Percentiles rank a stretch among this genome's conserved stretches.
Evolutionary conservation across 1,139 yeast genomes (phyloP).

Genomic region (Debaryomyces coudertii): DNA sequence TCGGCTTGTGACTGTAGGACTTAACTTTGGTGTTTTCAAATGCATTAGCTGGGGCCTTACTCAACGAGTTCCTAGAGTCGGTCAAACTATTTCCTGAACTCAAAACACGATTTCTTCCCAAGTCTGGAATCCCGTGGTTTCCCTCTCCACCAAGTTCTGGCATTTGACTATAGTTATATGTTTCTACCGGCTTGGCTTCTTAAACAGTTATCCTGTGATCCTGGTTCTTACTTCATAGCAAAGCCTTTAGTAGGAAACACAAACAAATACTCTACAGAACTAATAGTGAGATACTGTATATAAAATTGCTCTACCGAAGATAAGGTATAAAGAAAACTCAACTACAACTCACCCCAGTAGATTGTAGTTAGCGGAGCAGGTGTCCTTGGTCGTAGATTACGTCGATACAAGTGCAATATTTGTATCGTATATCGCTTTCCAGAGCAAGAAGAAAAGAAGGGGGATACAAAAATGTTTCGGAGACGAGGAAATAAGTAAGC

Average conservation of each 20-base stretch:
- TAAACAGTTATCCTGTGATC: neutral
- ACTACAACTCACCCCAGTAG: neutral
- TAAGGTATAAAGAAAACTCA: neutral
- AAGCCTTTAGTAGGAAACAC: slow-evolving; percentile 4
- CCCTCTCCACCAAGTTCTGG: neutral
- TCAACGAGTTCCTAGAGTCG: slow-evolving; percentile 6
- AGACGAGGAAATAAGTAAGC: slow-evolving; percentile 6
- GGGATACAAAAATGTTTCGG: neutral
- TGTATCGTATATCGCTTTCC: neutral
- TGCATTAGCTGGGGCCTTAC: slow-evolving; percentile 22
- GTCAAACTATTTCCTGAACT: slow-evolving; percentile 10
- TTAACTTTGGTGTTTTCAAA: slow-evolving; percentile 32
- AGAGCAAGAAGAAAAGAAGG: neutral
- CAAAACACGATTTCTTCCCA: slow-evolving; percentile 1
- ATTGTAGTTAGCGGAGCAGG: neutral
- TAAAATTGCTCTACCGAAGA: neutral
- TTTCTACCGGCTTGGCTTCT: neutral
- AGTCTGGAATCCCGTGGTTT: neutral
- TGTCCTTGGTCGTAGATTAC: neutral
- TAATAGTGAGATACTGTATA: neutral
- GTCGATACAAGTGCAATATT: neutral
- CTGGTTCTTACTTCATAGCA: neutral
- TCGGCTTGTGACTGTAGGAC: slow-evolving; percentile 42
- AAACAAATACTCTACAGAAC: slow-evolving; percentile 3
- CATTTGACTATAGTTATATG: slow-evolving; percentile 1